Percentiles rank a stretch among this genome's conserved stretches.
phyloP scores from a whole-genome alignment of 139 green algal species.

The Marvania coccoides region DNA sequence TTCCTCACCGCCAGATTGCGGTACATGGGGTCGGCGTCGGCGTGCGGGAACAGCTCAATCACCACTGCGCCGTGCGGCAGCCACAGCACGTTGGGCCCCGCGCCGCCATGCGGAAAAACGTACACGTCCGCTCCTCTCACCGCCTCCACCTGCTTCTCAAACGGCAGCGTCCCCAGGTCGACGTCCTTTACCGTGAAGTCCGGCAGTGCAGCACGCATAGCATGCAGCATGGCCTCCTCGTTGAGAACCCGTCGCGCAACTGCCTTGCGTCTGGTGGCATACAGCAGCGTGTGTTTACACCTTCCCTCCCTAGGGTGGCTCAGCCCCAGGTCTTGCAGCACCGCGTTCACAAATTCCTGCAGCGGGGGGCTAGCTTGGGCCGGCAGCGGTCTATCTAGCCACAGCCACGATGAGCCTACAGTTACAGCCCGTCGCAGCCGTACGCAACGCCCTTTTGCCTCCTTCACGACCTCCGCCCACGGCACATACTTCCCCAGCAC shows the following conservation, averaged over 20 bases:
- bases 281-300: background rate
- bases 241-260: background rate
- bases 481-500: background rate
- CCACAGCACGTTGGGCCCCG: slow-evolving; percentile 9
- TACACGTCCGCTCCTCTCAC: background rate
- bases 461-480: background rate
- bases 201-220: background rate
- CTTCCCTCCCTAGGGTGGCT: background rate
- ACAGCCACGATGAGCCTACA: background rate
- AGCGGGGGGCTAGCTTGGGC: background rate
- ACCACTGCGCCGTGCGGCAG: background rate
- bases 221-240: background rate
- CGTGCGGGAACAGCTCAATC: background rate
- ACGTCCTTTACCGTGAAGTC: background rate
- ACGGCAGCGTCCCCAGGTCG: background rate
- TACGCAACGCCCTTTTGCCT: background rate
- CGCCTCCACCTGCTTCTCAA: background rate
- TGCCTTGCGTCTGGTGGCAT: background rate
- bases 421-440: background rate
- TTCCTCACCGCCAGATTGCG: background rate
- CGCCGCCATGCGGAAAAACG: slow-evolving; percentile 9
- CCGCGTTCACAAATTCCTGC: background rate
- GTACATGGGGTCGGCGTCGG: background rate
- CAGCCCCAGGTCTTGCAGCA: background rate
- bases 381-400: background rate